phyloP scores from a whole-genome alignment of 345 rosid genomes.

The Noccaea bulbosa region DNA sequence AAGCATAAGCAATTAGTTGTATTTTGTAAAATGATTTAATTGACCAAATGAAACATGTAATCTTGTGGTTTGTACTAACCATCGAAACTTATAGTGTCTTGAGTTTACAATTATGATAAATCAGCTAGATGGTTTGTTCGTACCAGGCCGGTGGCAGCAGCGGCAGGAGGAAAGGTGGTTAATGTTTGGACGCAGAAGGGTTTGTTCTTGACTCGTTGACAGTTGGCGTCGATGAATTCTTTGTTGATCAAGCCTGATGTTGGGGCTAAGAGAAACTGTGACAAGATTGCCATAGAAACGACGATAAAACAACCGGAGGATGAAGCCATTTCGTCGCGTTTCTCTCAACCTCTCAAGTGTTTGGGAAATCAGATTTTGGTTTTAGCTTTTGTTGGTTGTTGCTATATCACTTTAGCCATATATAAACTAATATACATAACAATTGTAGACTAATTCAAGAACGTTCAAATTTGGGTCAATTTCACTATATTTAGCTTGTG shows the following conservation, averaged over 20 bases:
- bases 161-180: conserved; percentile 30
- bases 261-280: conserved; percentile 32
- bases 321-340: conserved; percentile 34
- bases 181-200: conserved; percentile 31
- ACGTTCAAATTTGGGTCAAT: conserved; percentile 9
- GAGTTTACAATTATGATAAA: not conserved
- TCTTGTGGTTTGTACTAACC: too few species aligned
- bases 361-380: conserved; percentile 21
- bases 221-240: conserved; percentile 33
- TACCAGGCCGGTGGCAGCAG: conserved; percentile 35
- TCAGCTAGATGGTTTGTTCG: not conserved
- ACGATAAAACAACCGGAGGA: conserved; percentile 26
- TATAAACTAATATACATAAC: conserved; percentile 15
- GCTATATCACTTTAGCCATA: not conserved
- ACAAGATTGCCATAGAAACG: conserved; percentile 27
- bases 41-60: too few species aligned
- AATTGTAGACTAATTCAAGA: conserved; percentile 16
- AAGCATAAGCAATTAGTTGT: too few species aligned
- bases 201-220: conserved; percentile 34
- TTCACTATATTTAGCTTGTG: conserved; percentile 3
- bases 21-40: too few species aligned
- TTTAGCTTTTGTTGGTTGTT: conserved; percentile 21
- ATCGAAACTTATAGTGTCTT: too few species aligned
- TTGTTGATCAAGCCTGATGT: conserved; percentile 6
- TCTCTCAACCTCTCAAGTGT: conserved; percentile 11